Conservation (phyloP, 2,329 filamentous ascomycete species). For the Moelleriella libera region DNA sequence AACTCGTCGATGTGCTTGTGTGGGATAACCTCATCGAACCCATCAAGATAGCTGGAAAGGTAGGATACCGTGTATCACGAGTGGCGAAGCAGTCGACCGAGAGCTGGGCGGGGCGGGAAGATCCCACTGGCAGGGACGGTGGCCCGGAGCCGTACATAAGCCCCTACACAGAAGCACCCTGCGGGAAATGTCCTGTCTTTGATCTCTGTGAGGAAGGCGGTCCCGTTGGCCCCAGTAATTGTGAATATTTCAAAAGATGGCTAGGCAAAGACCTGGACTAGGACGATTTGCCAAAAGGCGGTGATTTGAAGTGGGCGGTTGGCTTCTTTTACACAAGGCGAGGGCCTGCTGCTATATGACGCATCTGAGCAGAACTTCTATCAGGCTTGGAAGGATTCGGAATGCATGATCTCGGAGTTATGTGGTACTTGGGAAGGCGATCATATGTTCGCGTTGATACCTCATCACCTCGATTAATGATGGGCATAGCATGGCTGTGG, state of each 20-base stretch:
- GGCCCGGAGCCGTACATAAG: slow-evolving; percentile 40
- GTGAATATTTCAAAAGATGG: slow-evolving; percentile 86
- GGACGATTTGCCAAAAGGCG: neutral
- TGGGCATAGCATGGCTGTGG: neutral
- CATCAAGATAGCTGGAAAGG: slow-evolving; percentile 32
- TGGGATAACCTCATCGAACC: slow-evolving; percentile 76
- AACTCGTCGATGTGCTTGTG: slow-evolving; percentile 75
- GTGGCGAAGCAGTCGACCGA: slow-evolving; percentile 29
- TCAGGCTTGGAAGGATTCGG: no score
- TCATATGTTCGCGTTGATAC: neutral
- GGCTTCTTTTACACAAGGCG: no score
- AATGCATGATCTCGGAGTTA: neutral
- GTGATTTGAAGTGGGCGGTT: no score
- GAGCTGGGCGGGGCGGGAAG: slow-evolving; percentile 24
- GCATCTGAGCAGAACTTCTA: no score
- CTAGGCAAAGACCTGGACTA: slow-evolving; percentile 30
- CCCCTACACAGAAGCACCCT: slow-evolving; percentile 77
- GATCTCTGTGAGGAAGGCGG: slow-evolving; percentile 84
- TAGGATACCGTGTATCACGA: slow-evolving; percentile 39
- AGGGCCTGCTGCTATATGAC: no score
- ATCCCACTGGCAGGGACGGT: slow-evolving; percentile 19
- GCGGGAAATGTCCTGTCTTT: slow-evolving; percentile 85
- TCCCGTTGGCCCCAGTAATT: slow-evolving; percentile 77
- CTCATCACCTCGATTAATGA: neutral
- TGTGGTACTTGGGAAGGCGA: neutral